phyloP scores from a whole-genome alignment of 192 early-diverging fungal genomes.

The Umbelopsis sp. region DNA sequence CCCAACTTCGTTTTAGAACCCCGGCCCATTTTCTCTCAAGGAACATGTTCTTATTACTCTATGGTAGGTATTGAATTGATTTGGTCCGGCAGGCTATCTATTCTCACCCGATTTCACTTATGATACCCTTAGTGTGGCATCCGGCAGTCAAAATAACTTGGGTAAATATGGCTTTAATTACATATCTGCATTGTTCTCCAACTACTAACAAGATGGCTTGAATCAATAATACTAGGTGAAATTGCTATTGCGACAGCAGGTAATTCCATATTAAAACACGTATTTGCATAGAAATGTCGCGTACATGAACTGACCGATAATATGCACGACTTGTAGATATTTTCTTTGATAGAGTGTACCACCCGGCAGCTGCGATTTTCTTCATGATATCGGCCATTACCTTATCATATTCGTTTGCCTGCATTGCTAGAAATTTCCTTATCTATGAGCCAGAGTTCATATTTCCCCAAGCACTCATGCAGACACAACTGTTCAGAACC shows the following conservation, averaged over 20 bases:
- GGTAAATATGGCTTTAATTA: background rate
- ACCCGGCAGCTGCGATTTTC: conserved; percentile 3
- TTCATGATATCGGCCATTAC: conserved; percentile 12
- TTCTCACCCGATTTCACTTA: background rate
- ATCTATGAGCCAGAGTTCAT: conserved; percentile 46
- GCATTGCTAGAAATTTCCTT: conserved; percentile 41
- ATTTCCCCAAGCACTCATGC: conserved; percentile 42
- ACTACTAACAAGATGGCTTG: background rate
- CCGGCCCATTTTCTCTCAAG: conserved; percentile 51
- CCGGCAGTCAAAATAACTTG: background rate
- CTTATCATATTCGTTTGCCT: conserved; percentile 30
- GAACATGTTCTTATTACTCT: conserved; percentile 50
- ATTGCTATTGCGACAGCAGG: conserved; percentile 16
- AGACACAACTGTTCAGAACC: conserved; percentile 40
- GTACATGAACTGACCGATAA: no score
- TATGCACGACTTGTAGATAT: background rate
- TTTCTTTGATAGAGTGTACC: conserved; percentile 2
- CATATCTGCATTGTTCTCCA: no score
- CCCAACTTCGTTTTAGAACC: conserved; percentile 27
- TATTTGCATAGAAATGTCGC: no score
- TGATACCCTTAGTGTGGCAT: background rate
- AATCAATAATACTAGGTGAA: background rate
- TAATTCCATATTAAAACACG: background rate
- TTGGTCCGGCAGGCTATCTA: background rate
- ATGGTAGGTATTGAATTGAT: background rate